A percentile compares a stretch with the other conserved stretches of the same genome.
Conservation (phyloP, 108 stramenopile species). For the Cyclostephanos invisitatus region DNA sequence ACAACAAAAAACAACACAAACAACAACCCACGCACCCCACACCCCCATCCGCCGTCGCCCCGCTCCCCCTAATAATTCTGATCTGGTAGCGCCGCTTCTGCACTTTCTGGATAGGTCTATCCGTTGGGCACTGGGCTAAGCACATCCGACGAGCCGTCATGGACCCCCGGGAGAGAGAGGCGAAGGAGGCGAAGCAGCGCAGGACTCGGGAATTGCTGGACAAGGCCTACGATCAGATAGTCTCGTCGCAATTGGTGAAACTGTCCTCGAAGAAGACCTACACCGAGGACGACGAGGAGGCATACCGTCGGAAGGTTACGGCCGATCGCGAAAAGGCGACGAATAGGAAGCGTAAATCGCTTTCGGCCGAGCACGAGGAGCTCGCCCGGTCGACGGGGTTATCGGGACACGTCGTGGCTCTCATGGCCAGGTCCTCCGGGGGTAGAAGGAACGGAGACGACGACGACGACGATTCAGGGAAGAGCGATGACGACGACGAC, state of each 20-base stretch:
- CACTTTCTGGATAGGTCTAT: too few species aligned
- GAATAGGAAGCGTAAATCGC: constrained; percentile 46
- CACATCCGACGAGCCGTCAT: constrained; percentile 10
- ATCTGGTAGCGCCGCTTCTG: too few species aligned
- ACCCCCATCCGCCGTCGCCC: too few species aligned
- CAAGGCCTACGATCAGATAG: constrained; percentile 50
- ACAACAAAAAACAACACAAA: too few species aligned
- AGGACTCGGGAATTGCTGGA: constrained; percentile 46
- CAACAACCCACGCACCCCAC: too few species aligned
- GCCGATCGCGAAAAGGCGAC: constrained; percentile 42
- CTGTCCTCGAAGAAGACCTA: constrained; percentile 35
- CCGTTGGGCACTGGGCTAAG: too few species aligned
- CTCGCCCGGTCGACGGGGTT: constrained; percentile 49
- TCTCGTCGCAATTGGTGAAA: constrained; percentile 44
- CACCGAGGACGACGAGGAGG: constrained; percentile 49
- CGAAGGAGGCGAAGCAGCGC: constrained; percentile 39
- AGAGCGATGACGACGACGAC: constrained; percentile 16
- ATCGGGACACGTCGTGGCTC: constrained; percentile 55
- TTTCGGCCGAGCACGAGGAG: constrained; percentile 52
- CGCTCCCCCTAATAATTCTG: too few species aligned
- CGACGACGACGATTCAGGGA: constrained; percentile 20
- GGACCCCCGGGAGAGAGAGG: constrained; percentile 60
- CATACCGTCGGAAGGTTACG: constrained; percentile 31
- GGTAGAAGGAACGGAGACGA: constrained; percentile 4
- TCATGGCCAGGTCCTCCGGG: constrained; percentile 44